phyloP scores from a whole-genome alignment of 2,329 filamentous ascomycete species.

The Aspergillus ochraceus region DNA sequence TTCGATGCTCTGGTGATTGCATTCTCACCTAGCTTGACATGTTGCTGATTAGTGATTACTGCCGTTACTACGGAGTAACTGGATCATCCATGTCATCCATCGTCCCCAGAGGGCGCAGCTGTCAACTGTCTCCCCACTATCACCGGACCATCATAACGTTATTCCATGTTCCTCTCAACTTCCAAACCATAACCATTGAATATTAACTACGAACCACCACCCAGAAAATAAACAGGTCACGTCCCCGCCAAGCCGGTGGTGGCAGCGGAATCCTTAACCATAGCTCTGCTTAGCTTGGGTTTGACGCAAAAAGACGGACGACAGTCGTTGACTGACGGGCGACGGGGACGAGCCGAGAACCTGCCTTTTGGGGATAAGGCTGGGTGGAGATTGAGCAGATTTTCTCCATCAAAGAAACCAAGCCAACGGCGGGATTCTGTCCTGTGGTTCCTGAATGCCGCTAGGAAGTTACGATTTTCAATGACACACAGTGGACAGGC shows the following conservation, averaged over 20 bases:
- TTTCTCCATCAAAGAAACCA: background rate
- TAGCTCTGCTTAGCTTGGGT: conserved; percentile 8
- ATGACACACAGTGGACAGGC: conserved; percentile 6
- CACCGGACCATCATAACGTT: background rate
- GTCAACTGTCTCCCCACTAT: too few relatives aligned
- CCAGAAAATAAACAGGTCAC: background rate
- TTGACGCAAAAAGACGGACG: conserved; percentile 1
- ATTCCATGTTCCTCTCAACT: background rate
- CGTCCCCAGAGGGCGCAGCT: too few relatives aligned
- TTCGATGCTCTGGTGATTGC: background rate
- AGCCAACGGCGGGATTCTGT: background rate
- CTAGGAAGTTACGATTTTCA: background rate
- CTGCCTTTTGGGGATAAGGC: conserved; percentile 3
- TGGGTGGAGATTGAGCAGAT: background rate
- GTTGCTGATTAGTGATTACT: background rate
- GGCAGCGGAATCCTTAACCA: conserved; percentile 12
- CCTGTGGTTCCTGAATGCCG: conserved; percentile 3
- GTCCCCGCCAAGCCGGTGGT: background rate
- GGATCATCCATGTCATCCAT: too few relatives aligned
- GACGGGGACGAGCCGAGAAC: conserved; percentile 8
- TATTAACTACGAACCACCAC: background rate
- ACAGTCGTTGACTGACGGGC: background rate
- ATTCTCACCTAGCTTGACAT: background rate
- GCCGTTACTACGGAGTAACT: too few relatives aligned
- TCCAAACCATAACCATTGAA: too few relatives aligned